These are phyloP conservation scores for Albatrellus ellisii DNA, from an alignment of 768 basidiomycete species.

Conservation along the genomic window DNA sequence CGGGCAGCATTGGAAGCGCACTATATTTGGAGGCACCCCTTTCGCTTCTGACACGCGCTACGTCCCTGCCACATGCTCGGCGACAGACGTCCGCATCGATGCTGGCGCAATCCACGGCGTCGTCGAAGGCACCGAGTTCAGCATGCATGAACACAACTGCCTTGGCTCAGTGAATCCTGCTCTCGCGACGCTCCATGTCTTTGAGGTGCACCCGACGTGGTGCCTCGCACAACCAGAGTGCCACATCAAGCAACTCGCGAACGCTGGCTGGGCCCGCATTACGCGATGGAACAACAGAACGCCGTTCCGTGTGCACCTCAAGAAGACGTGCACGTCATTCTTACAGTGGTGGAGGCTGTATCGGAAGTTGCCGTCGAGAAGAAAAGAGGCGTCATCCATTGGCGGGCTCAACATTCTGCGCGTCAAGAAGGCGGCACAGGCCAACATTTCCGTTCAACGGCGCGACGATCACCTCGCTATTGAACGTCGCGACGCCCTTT, in stretches of 20 bases:
- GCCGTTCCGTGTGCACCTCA: constrained; percentile 42
- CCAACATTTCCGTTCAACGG: constrained; percentile 39
- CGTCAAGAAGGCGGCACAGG: constrained; percentile 29
- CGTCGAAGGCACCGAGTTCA: constrained; percentile 48
- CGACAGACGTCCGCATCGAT: constrained; percentile 34
- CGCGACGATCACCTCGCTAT: constrained; percentile 27
- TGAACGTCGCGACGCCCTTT: constrained; percentile 31
- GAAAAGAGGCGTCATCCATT: constrained; percentile 22
- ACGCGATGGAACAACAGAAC: constrained; percentile 41
- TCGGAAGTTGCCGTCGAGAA: constrained; percentile 22
- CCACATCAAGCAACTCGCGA: constrained; percentile 20
- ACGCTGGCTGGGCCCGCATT: constrained; percentile 40
- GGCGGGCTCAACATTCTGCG: constrained; percentile 33
- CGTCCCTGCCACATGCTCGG: constrained; percentile 25
- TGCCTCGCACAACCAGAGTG: constrained; percentile 33
- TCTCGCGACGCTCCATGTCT: constrained; percentile 36
- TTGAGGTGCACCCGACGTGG: constrained; percentile 45
- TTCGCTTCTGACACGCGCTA: constrained; percentile 37
- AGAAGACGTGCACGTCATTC: constrained; percentile 32
- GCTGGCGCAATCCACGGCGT: constrained; percentile 53
- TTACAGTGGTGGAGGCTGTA: constrained; percentile 31
- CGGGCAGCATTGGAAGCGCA: constrained; percentile 34
- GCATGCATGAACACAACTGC: constrained; percentile 48
- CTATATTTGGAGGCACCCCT: constrained; percentile 43
- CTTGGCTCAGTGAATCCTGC: constrained; percentile 42